These are phyloP conservation scores for Toxoplasma gondii DNA, from an alignment of 169 alveolate genomes.

Conservation along the genomic window DNA sequence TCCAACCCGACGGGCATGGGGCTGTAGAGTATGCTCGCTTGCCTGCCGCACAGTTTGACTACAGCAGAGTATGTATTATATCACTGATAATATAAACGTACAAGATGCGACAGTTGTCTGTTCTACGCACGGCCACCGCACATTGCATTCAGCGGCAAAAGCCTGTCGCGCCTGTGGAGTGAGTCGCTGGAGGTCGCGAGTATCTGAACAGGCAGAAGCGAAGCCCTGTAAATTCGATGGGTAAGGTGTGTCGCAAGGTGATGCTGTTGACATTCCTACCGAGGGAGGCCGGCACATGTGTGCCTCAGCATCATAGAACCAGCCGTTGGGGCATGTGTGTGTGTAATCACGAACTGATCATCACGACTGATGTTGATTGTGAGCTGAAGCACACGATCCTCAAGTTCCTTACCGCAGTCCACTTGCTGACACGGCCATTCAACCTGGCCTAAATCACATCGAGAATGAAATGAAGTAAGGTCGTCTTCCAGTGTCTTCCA, in stretches of 20 bases:
- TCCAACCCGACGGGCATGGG: conserved; percentile 52
- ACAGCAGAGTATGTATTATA: not conserved
- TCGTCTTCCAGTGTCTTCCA: not conserved
- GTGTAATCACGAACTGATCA: conserved; percentile 32
- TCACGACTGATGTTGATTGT: no score
- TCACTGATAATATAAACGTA: not conserved
- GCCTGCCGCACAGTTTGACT: not conserved
- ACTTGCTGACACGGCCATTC: conserved; percentile 59
- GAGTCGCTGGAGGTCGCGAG: conserved; percentile 14
- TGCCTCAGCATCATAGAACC: conserved; percentile 33
- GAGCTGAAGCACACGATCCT: not conserved
- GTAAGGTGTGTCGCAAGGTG: not conserved
- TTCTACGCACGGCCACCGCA: conserved; percentile 27
- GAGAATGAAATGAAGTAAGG: not conserved
- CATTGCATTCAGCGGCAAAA: conserved; percentile 15
- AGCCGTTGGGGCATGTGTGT: conserved; percentile 52
- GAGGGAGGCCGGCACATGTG: conserved; percentile 44
- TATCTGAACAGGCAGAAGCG: not conserved
- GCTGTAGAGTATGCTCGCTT: conserved; percentile 31
- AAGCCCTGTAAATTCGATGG: not conserved
- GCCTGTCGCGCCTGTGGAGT: conserved; percentile 26
- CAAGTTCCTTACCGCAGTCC: conserved; percentile 42
- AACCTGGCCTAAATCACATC: conserved; percentile 28
- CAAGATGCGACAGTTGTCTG: not conserved
- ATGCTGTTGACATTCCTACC: not conserved